These are phyloP conservation scores for Leccinum sublutescens DNA, from an alignment of 768 basidiomycete genomes.

Conservation along the genomic window DNA sequence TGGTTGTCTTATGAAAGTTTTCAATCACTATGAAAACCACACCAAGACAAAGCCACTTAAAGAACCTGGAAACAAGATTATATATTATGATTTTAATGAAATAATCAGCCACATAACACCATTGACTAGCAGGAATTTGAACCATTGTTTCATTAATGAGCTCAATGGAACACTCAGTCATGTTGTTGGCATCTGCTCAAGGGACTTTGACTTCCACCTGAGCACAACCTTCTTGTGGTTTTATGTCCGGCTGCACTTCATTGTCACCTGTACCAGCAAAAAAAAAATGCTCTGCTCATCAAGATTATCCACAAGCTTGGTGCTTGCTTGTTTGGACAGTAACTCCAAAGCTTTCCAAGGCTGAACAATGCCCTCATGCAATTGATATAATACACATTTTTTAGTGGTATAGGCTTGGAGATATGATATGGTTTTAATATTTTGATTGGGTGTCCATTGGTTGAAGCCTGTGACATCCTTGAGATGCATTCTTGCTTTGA, in stretches of 20 bases:
- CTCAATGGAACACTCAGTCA: background rate
- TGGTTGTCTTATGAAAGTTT: background rate
- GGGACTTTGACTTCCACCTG: background rate
- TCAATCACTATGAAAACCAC: background rate
- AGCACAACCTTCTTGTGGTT: conserved; percentile 4
- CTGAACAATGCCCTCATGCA: no score
- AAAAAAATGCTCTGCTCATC: background rate
- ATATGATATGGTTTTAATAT: no score
- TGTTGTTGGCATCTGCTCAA: background rate
- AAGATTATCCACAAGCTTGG: no score
- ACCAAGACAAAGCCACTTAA: conserved; percentile 4
- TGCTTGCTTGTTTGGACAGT: no score
- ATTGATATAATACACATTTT: no score
- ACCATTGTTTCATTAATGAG: background rate
- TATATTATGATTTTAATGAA: background rate
- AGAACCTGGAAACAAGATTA: background rate
- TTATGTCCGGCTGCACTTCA: background rate
- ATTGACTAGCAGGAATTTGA: background rate
- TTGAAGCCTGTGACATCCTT: no score
- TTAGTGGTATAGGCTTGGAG: no score
- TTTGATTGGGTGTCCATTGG: no score
- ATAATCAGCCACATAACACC: conserved; percentile 1
- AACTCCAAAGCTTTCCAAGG: no score
- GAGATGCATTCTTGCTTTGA: no score
- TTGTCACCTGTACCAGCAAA: background rate